phyloP scores from a whole-genome alignment of 306 rosid genomes.

The Medicago lupulina region DNA sequence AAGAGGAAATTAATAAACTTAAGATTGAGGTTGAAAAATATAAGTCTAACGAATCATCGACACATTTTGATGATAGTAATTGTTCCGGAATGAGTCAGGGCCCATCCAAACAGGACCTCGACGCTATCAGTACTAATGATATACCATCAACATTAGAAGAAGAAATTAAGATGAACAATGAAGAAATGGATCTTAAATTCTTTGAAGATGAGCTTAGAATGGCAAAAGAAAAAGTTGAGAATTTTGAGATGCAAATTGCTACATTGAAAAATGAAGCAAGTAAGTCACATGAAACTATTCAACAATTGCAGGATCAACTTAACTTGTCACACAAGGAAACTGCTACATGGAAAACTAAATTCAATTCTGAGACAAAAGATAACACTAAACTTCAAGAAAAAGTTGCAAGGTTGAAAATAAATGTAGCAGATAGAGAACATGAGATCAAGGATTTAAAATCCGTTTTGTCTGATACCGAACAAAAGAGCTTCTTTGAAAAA shows the following conservation, averaged over 20 bases:
- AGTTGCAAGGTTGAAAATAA: constrained; percentile 56
- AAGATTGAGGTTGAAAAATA: constrained; percentile 58
- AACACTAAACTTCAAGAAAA: constrained; percentile 64
- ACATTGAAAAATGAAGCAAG: constrained; percentile 57
- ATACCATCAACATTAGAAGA: neutral
- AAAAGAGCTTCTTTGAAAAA: constrained; percentile 78
- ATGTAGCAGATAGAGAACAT: constrained; percentile 61
- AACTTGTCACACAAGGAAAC: constrained; percentile 62
- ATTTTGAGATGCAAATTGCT: constrained; percentile 56
- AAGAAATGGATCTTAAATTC: neutral
- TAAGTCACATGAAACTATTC: constrained; percentile 53
- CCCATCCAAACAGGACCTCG: neutral
- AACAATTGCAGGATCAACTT: constrained; percentile 62
- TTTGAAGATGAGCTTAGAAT: neutral
- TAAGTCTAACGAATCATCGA: constrained; percentile 35
- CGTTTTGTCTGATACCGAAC: constrained; percentile 72
- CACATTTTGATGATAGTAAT: constrained; percentile 6
- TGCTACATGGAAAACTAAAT: constrained; percentile 58
- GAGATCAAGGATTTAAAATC: constrained; percentile 73
- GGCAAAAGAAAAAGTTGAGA: constrained; percentile 28
- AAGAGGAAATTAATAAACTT: constrained; percentile 57
- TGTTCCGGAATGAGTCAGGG: neutral
- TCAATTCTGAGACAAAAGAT: constrained; percentile 74
- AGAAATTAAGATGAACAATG: neutral
- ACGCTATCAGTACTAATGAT: neutral